Conservation (phyloP, 1,139 yeast genomes). For the Pichia sp. region DNA sequence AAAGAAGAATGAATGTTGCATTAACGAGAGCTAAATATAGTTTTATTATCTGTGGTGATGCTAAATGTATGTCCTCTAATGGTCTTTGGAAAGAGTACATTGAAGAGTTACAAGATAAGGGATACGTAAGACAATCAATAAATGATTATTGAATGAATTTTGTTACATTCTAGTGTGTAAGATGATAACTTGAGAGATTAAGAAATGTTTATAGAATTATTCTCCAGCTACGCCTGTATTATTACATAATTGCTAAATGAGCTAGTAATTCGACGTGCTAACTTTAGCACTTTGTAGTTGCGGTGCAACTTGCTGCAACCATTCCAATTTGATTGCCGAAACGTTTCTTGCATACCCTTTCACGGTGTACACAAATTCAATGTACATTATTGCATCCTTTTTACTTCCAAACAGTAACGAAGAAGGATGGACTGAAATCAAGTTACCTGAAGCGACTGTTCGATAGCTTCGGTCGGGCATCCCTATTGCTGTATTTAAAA, state of each 20-base stretch:
- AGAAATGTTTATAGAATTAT: background rate
- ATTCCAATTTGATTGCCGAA: slow-evolving; percentile 72
- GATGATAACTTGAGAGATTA: background rate
- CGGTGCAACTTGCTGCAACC: slow-evolving; percentile 86
- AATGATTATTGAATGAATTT: slow-evolving; percentile 5
- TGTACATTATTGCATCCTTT: slow-evolving; percentile 86
- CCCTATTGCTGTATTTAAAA: slow-evolving; percentile 86
- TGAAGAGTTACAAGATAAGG: slow-evolving; percentile 16
- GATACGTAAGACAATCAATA: slow-evolving; percentile 15
- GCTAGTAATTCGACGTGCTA: slow-evolving; percentile 12
- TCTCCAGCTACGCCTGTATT: background rate
- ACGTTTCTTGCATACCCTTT: slow-evolving; percentile 91
- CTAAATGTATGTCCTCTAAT: slow-evolving; percentile 46
- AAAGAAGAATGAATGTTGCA: slow-evolving; percentile 89
- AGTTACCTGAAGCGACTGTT: slow-evolving; percentile 74
- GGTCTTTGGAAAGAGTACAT: slow-evolving; percentile 53
- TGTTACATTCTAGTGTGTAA: background rate
- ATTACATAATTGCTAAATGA: too few relatives aligned
- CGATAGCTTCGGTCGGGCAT: slow-evolving; percentile 92
- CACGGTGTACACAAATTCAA: slow-evolving; percentile 88
- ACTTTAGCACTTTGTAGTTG: slow-evolving; percentile 46
- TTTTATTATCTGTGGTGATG: slow-evolving; percentile 63
- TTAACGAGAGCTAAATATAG: slow-evolving; percentile 89
- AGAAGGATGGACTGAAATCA: slow-evolving; percentile 88
- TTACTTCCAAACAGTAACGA: slow-evolving; percentile 79